Conservation (phyloP, 176 grass and related monocot genomes). For the Eragrostis curvula region DNA sequence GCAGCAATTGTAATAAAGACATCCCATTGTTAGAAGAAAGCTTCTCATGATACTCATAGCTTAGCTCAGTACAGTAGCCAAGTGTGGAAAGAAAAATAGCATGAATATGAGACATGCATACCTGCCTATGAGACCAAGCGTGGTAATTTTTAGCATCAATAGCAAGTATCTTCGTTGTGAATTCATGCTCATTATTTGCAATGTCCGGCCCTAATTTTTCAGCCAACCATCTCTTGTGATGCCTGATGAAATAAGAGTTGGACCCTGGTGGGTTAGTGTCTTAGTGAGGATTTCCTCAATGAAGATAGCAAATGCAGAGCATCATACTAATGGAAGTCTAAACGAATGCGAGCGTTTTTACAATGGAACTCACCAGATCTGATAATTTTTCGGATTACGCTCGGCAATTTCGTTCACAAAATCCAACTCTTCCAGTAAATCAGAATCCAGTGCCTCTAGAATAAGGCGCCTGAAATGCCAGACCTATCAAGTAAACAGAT, state of each 20-base stretch:
- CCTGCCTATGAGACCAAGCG: slow-evolving; percentile 98
- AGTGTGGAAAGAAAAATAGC: slow-evolving; percentile 2
- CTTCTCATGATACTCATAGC: neutral
- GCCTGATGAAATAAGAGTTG: slow-evolving; percentile 49
- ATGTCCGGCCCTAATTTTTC: slow-evolving; percentile 83
- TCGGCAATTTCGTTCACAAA: slow-evolving; percentile 73
- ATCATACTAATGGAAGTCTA: slow-evolving; percentile 10
- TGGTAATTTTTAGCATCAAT: slow-evolving; percentile 95
- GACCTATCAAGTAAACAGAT: slow-evolving; percentile 58
- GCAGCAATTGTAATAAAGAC: slow-evolving; percentile 38
- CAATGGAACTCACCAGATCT: slow-evolving; percentile 73
- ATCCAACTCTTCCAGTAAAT: slow-evolving; percentile 71
- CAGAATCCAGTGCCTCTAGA: slow-evolving; percentile 69
- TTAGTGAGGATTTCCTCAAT: slow-evolving; percentile 23
- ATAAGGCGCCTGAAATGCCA: slow-evolving; percentile 98
- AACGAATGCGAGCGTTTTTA: neutral
- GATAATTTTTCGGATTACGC: slow-evolving; percentile 85
- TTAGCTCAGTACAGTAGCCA: slow-evolving; percentile 20
- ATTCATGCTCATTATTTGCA: slow-evolving; percentile 76
- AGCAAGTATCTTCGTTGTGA: slow-evolving; percentile 67
- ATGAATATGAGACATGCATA: slow-evolving; percentile 24
- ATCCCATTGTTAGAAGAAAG: slow-evolving; percentile 16
- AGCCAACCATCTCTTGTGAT: slow-evolving; percentile 97
- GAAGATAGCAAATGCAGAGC: neutral
- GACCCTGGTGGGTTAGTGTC: slow-evolving; percentile 10